Base-by-base conservation (phyloP, 257 asterid genomes). In the Solanum ahanhuiri region DNA sequence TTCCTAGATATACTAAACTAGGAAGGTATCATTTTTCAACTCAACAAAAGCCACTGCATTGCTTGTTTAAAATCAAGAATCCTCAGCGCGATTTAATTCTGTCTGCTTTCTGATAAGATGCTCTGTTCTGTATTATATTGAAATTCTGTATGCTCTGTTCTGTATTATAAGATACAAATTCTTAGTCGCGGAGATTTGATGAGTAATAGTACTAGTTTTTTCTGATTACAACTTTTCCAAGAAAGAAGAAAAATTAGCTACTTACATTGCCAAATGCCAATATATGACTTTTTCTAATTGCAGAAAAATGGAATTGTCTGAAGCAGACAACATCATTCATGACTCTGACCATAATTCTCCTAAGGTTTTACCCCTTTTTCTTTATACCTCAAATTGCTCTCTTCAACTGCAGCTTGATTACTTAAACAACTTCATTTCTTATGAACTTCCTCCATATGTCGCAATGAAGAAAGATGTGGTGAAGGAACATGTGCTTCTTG, bases 401-500 rank as follows among this genome's bases (percentile, higher is more conserved):
- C 37, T 9, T 82, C 30, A 18, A 71, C 17, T 81, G 86, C 83
- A 86, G 88, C 28, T 81, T 25, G 85, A 57, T 57, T 18, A 57
- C 66, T 57, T 18, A 2, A 20, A 58, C 66, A 20, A 15, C 18
- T 45, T 20, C 9, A 22, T 58, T 58, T 58, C 66, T 18, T 20
- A 41, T 17, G 33, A 81, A 57, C 7, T 28, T 79, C 35, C 14
- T 28, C n/a, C 75, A 41, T 10, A n/a, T 15, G 20, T 57, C 45
- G 20, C 12, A 76, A 83, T 10, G 30, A 25, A 28, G 57, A 86
- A 88, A 72, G 89, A 87, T 33, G 28, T 86, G 9, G 91, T 90
- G 23, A 88, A 84, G 22, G 85, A 85, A 1, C 71, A 35, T 79
- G 86, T 88, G 71, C 95, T 91, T 39, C 94, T 93, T 28, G 94